These are phyloP conservation scores for Schoenoplectus tabernaemontani DNA, from an alignment of 202 grass and related monocot species.

Conservation along the genomic window DNA sequence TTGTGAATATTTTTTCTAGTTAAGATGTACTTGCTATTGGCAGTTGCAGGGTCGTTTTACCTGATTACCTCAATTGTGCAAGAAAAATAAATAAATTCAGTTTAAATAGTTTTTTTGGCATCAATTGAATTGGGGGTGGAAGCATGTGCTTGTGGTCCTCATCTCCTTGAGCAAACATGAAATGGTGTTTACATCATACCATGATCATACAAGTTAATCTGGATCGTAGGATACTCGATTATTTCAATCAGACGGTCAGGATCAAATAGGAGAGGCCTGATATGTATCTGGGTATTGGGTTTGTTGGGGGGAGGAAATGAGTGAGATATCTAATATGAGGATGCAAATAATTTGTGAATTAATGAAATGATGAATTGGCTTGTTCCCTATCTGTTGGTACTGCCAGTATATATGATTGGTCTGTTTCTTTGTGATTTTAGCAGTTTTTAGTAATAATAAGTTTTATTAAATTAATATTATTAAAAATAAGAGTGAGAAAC, in stretches of 20 bases:
- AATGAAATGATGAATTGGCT: no score
- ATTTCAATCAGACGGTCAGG: neutral
- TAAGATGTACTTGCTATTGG: neutral
- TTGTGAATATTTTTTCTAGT: constrained; percentile 6
- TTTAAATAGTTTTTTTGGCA: neutral
- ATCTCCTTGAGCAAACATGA: neutral
- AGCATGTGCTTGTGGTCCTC: neutral
- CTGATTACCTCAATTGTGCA: neutral
- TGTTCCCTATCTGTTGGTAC: no score
- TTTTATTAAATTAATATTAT: no score
- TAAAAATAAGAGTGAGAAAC: no score
- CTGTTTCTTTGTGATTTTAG: no score
- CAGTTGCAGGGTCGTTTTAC: neutral
- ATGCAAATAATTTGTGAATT: no score
- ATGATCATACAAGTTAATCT: neutral
- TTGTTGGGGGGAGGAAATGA: no score
- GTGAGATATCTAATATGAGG: no score
- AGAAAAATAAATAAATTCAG: neutral
- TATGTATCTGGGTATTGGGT: neutral
- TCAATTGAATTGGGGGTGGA: neutral
- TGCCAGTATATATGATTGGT: no score
- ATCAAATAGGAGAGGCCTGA: neutral
- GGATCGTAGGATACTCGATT: no score
- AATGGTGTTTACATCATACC: neutral
- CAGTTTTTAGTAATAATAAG: no score